phyloP scores from a whole-genome alignment of 805 yeast genomes.

The Peterozyma xylosa region DNA sequence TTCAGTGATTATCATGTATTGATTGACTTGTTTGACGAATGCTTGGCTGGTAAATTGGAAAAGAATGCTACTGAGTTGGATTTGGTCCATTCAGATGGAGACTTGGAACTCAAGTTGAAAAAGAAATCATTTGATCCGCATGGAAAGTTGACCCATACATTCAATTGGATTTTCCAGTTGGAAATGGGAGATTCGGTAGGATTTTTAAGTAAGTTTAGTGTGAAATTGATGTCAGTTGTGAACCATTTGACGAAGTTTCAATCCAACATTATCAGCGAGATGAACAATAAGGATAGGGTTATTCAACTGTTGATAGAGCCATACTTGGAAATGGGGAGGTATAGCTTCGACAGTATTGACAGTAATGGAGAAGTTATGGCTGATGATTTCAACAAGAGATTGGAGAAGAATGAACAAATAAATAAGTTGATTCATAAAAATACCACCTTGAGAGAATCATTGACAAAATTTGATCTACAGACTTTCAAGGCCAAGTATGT shows the following conservation, averaged over 20 bases:
- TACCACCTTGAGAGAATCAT: constrained; percentile 1
- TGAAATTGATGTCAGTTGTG: background rate
- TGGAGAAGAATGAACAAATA: constrained; percentile 6
- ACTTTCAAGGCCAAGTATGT: no score
- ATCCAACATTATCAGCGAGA: background rate
- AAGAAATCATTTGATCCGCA: constrained; percentile 1
- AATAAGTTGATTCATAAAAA: constrained; percentile 7
- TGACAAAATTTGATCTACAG: constrained; percentile 1
- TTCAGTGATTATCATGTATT: no score
- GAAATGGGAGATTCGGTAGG: background rate
- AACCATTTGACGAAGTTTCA: background rate
- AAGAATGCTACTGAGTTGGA: no score
- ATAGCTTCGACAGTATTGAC: background rate
- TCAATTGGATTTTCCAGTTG: no score
- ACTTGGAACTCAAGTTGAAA: background rate
- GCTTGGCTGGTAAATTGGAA: no score
- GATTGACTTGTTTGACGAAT: no score
- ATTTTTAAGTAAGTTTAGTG: background rate
- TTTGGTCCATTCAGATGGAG: background rate
- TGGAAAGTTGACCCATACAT: no score
- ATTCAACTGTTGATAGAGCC: constrained; percentile 7
- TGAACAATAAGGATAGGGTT: constrained; percentile 8
- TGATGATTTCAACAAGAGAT: constrained; percentile 1
- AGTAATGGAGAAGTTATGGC: background rate
- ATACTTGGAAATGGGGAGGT: constrained; percentile 4